phyloP scores from a whole-genome alignment of 2,329 filamentous ascomycete species.

The Trichocomaceae sp. region DNA sequence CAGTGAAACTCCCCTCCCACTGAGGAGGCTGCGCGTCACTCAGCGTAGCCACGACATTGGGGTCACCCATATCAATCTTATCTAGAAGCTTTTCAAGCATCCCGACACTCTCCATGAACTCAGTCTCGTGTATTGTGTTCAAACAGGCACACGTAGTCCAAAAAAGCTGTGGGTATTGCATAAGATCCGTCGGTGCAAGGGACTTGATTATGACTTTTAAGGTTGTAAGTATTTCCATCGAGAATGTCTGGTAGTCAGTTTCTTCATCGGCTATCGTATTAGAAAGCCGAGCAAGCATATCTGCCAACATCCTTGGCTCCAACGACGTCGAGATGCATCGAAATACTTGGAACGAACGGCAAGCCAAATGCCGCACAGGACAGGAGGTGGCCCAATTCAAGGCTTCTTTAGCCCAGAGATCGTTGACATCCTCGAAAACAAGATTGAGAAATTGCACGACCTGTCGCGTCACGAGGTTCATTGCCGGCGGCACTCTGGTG shows the following conservation, averaged over 20 bases:
- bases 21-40: conserved; percentile 71
- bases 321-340: conserved; percentile 84
- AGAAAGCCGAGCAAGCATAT: conserved; percentile 90
- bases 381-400: conserved; percentile 96
- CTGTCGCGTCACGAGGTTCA: conserved; percentile 75
- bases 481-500: conserved; percentile 76
- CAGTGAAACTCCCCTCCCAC: conserved; percentile 87
- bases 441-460: conserved; percentile 80
- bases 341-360: conserved; percentile 95
- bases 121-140: conserved; percentile 91
- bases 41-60: conserved; percentile 62
- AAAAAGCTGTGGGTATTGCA: conserved; percentile 91
- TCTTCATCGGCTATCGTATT: conserved; percentile 97
- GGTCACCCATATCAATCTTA: conserved; percentile 72
- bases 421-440: conserved; percentile 77
- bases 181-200: conserved; percentile 67
- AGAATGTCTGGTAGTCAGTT: conserved; percentile 89
- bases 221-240: conserved; percentile 95
- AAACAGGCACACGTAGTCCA: conserved; percentile 97
- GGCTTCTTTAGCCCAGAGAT: conserved; percentile 84
- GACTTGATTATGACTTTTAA: conserved; percentile 86
- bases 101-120: conserved; percentile 83
- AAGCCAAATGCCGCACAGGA: conserved; percentile 87
- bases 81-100: conserved; percentile 84
- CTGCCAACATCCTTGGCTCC: conserved; percentile 88